Conservation (phyloP, 768 basidiomycete species). For the Austroboletus festivus region DNA sequence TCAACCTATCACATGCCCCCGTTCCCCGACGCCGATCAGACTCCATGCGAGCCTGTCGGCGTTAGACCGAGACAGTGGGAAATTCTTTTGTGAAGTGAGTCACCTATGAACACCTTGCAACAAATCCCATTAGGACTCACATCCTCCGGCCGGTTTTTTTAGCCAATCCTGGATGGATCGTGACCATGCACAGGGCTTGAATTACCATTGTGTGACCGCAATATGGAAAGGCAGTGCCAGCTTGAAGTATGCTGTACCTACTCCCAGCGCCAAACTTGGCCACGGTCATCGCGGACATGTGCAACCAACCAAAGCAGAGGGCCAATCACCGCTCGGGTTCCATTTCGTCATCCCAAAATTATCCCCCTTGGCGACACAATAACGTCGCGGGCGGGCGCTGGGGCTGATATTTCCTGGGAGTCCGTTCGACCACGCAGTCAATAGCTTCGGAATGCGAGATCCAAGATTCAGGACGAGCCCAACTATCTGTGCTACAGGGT, state of each 20-base stretch:
- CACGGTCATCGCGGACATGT: conserved; percentile 24
- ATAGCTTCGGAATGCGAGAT: conserved; percentile 6
- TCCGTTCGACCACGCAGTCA: conserved; percentile 14
- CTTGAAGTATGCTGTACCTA: background rate
- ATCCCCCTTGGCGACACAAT: conserved; percentile 3
- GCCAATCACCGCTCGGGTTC: conserved; percentile 14
- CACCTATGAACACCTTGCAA: background rate
- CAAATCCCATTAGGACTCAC: background rate
- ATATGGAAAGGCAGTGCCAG: conserved; percentile 13
- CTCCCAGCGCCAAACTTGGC: conserved; percentile 8
- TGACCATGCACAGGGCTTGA: conserved; percentile 5
- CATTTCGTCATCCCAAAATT: conserved; percentile 9
- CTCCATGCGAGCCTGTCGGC: conserved; percentile 1
- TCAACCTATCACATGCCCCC: background rate
- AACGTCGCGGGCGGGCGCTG: conserved; percentile 2
- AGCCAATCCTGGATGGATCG: conserved; percentile 5
- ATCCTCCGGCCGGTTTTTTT: conserved; percentile 2
- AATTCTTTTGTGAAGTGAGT: background rate
- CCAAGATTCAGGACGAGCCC: background rate
- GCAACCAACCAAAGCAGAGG: conserved; percentile 3
- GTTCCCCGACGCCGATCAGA: background rate
- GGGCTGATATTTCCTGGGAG: conserved; percentile 16
- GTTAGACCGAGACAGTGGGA: conserved; percentile 1
- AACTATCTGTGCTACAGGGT: conserved; percentile 9
- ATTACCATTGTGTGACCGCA: conserved; percentile 1